Conservation (phyloP, 257 asterid species). For the Nicotiana tabacum region DNA sequence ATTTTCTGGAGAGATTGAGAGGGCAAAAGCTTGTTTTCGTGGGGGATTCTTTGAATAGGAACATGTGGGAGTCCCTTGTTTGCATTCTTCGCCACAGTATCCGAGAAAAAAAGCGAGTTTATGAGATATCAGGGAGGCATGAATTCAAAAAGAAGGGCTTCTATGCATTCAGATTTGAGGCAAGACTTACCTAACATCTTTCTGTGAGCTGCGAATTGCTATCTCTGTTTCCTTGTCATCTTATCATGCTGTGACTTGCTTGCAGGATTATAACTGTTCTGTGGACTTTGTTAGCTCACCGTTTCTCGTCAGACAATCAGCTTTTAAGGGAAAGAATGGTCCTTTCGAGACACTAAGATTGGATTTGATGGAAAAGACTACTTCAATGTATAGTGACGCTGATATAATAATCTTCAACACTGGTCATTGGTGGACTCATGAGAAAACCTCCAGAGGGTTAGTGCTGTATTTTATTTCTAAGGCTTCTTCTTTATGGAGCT, state of each 20-base stretch:
- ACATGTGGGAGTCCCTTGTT: slow-evolving; percentile 98
- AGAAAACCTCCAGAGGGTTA: slow-evolving; percentile 90
- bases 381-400: slow-evolving; percentile 85
- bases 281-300: slow-evolving; percentile 88
- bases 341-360: slow-evolving; percentile 72
- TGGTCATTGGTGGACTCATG: slow-evolving; percentile 99
- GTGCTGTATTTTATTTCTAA: slow-evolving; percentile 11
- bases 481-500: background rate
- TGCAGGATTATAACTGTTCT: slow-evolving; percentile 81
- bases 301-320: slow-evolving; percentile 71
- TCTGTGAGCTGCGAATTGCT: background rate
- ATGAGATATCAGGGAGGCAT: slow-evolving; percentile 80
- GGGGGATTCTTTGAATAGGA: slow-evolving; percentile 89
- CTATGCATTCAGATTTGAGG: slow-evolving; percentile 93
- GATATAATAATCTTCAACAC: slow-evolving; percentile 82
- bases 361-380: slow-evolving; percentile 75
- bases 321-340: slow-evolving; percentile 49
- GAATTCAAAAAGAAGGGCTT: slow-evolving; percentile 89
- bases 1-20: slow-evolving; percentile 79
- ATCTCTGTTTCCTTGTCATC: background rate
- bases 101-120: slow-evolving; percentile 56
- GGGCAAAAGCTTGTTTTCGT: slow-evolving; percentile 74
- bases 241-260: slow-evolving; percentile 9
- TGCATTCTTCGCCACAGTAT: slow-evolving; percentile 79
- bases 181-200: slow-evolving; percentile 19